Conservation (phyloP, 805 yeast genomes). For the Candida alai region DNA sequence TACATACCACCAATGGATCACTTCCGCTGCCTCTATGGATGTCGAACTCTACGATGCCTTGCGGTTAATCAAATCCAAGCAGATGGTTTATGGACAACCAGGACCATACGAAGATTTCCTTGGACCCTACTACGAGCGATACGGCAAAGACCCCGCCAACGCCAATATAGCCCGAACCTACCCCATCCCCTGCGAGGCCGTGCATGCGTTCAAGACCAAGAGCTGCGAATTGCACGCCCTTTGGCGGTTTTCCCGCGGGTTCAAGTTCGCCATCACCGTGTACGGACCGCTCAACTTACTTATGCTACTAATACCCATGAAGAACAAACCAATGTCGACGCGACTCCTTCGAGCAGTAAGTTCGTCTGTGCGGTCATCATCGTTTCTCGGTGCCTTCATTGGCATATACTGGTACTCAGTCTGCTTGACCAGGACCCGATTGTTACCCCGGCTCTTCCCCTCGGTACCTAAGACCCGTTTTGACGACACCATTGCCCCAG, state of each 20-base stretch:
- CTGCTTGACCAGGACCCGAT: conserved; percentile 38
- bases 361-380: conserved; percentile 37
- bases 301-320: conserved; percentile 22
- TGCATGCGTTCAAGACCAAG: conserved; percentile 36
- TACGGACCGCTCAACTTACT: conserved; percentile 41
- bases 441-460: conserved; percentile 39
- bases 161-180: conserved; percentile 20
- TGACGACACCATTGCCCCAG: conserved; percentile 39
- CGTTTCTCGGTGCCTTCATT: conserved; percentile 41
- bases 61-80: conserved; percentile 25
- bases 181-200: conserved; percentile 38
- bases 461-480: conserved; percentile 26
- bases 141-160: conserved; percentile 28
- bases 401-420: conserved; percentile 45
- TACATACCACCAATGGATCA: conserved; percentile 45
- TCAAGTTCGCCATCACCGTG: conserved; percentile 34
- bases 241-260: conserved; percentile 42
- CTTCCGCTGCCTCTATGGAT: conserved; percentile 48
- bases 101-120: conserved; percentile 26
- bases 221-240: conserved; percentile 46
- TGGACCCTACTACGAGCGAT: conserved; percentile 25
- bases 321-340: conserved; percentile 12
- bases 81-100: conserved; percentile 32
- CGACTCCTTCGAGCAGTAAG: conserved; percentile 19
- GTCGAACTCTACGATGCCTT: conserved; percentile 32